Evolutionary conservation across 176 grass and related monocot genomes (phyloP).

Genomic region (Ampelocalamus luodianensis): DNA sequence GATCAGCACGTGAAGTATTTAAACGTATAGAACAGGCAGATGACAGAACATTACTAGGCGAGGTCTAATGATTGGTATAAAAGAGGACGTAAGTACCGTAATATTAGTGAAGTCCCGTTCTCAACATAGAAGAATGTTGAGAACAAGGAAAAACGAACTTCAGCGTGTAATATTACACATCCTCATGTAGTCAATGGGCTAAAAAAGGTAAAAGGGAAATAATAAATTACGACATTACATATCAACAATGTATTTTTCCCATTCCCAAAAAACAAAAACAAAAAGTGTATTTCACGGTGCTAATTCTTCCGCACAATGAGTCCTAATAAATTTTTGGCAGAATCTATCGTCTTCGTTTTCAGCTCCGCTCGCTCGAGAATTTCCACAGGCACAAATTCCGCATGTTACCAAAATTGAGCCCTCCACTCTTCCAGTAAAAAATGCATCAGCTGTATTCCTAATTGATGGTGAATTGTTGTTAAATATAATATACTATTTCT

Average conservation of each 20-base stretch:
- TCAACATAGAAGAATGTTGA: background rate
- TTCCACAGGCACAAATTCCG: no score
- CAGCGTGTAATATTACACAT: conserved; percentile 26
- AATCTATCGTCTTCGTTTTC: no score
- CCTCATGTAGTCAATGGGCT: background rate
- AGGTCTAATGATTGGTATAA: no score
- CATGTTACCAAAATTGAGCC: conserved; percentile 28
- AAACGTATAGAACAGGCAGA: no score
- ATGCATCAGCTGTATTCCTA: background rate
- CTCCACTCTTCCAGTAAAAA: conserved; percentile 16
- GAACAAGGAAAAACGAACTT: no score
- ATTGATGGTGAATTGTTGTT: background rate
- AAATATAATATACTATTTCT: conserved; percentile 36
- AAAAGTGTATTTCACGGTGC: background rate
- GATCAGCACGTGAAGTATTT: no score
- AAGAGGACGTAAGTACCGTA: no score
- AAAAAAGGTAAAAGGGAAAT: background rate
- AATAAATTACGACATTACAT: conserved; percentile 19
- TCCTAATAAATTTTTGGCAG: background rate
- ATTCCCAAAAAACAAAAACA: background rate
- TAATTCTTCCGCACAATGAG: conserved; percentile 8
- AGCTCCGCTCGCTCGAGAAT: no score
- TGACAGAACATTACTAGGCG: no score
- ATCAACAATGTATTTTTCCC: conserved; percentile 26
- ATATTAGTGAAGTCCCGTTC: background rate